phyloP scores from a whole-genome alignment of 1,139 yeast species.

The Hemisphaericaspora xylanilytica region DNA sequence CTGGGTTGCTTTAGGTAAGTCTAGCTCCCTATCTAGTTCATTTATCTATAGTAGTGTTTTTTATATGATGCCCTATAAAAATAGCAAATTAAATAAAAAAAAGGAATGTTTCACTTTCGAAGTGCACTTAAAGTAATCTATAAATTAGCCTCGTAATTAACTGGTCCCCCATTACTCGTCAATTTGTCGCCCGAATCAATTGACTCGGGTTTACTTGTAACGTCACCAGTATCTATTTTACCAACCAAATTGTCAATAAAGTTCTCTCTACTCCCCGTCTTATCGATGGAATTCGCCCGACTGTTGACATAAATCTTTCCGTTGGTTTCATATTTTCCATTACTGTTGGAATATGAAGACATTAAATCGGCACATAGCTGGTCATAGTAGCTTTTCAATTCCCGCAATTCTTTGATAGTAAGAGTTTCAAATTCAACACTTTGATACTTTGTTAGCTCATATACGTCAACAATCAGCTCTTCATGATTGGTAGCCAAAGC shows the following conservation, averaged over 20 bases:
- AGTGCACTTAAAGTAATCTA: no score
- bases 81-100: no score
- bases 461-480: slow-evolving; percentile 11
- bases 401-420: slow-evolving; percentile 35
- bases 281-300: slow-evolving; percentile 7
- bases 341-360: slow-evolving; percentile 3
- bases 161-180: slow-evolving; percentile 1
- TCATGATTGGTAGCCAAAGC: slow-evolving; percentile 17
- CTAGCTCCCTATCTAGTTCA: background rate
- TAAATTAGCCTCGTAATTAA: slow-evolving; percentile 7
- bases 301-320: slow-evolving; percentile 10
- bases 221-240: slow-evolving; percentile 6
- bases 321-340: slow-evolving; percentile 7
- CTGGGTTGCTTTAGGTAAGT: background rate
- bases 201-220: slow-evolving; percentile 12
- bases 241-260: slow-evolving; percentile 10
- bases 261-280: slow-evolving; percentile 9
- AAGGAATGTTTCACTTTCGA: no score
- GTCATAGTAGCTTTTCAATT: slow-evolving; percentile 36
- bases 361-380: slow-evolving; percentile 27
- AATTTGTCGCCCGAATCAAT: slow-evolving; percentile 12
- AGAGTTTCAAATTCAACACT: slow-evolving; percentile 36
- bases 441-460: slow-evolving; percentile 34
- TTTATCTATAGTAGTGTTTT: no score
- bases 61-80: no score